A percentile compares a stretch with the other conserved stretches of the same genome.
Evolutionary conservation across 169 alveolate species (phyloP).

Genomic region (Eimeria sp.): DNA sequence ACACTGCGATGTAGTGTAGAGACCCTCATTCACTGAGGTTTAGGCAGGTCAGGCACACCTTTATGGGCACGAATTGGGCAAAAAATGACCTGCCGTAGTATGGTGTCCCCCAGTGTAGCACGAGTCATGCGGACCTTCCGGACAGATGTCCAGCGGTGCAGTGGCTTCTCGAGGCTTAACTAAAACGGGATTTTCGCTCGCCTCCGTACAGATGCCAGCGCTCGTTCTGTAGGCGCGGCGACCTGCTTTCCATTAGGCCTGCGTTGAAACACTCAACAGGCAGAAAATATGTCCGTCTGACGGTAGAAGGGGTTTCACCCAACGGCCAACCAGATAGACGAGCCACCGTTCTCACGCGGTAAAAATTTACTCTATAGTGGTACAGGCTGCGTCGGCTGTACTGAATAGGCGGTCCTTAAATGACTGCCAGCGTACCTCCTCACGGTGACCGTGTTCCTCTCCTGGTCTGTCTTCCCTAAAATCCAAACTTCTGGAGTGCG

Average conservation of each 20-base stretch:
- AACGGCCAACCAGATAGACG: not conserved
- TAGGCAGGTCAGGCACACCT: not conserved
- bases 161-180: not conserved
- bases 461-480: conserved; percentile 55
- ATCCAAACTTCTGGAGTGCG: conserved; percentile 59
- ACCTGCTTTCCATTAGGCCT: conserved; percentile 39
- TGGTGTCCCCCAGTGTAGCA: not conserved
- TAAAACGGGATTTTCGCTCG: conserved; percentile 58
- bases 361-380: not conserved
- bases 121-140: not conserved
- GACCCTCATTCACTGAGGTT: not conserved
- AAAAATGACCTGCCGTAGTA: not conserved
- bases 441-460: conserved; percentile 61
- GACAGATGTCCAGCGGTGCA: not conserved
- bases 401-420: not conserved
- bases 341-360: not conserved
- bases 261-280: not conserved
- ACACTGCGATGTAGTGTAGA: not conserved
- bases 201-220: conserved; percentile 37
- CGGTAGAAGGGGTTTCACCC: not conserved
- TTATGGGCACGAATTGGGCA: not conserved
- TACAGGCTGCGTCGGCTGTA: not conserved
- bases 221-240: conserved; percentile 18
- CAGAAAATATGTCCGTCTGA: not conserved
- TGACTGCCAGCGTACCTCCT: conserved; percentile 1